Evolutionary conservation across 2,329 filamentous ascomycete species (phyloP).

Genomic region (Pseudopithomyces chartarum): DNA sequence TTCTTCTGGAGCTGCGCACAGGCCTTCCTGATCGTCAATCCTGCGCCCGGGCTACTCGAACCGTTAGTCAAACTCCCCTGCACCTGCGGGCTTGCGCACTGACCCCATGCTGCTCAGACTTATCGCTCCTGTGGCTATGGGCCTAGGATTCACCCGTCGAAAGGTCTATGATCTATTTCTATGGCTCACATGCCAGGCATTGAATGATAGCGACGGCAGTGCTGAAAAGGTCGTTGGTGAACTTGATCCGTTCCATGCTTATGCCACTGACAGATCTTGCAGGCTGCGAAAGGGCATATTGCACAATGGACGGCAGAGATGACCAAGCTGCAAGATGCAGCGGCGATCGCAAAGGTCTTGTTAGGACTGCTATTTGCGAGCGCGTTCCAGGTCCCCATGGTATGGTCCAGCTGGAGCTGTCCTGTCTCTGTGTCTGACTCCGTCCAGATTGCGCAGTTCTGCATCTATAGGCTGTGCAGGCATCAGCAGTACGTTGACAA

Average conservation of each 20-base stretch:
- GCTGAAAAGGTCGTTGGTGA: background rate
- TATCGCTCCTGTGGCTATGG: background rate
- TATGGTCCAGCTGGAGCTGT: too few species aligned
- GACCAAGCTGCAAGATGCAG: background rate
- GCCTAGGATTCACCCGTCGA: background rate
- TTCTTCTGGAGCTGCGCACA: constrained; percentile 7
- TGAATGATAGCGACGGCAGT: background rate
- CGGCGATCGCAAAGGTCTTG: background rate
- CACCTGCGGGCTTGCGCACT: background rate
- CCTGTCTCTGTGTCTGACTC: too few species aligned
- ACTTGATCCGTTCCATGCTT: background rate
- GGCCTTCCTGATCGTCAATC: background rate
- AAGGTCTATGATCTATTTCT: background rate
- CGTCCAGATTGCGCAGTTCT: constrained; percentile 6
- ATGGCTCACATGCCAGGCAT: background rate
- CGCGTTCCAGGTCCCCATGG: constrained; percentile 6
- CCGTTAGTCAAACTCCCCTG: background rate
- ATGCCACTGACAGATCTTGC: background rate
- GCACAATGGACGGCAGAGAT: background rate
- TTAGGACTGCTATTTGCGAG: constrained; percentile 7
- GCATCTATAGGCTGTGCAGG: background rate
- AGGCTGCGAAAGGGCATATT: background rate
- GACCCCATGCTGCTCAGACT: background rate
- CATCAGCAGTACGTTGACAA: background rate
- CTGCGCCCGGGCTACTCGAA: background rate